Evolutionary conservation across 306 rosid species (phyloP), one percentile per base, ranked within the genome.

Genomic region (Pterocarpus santalinus): DNA sequence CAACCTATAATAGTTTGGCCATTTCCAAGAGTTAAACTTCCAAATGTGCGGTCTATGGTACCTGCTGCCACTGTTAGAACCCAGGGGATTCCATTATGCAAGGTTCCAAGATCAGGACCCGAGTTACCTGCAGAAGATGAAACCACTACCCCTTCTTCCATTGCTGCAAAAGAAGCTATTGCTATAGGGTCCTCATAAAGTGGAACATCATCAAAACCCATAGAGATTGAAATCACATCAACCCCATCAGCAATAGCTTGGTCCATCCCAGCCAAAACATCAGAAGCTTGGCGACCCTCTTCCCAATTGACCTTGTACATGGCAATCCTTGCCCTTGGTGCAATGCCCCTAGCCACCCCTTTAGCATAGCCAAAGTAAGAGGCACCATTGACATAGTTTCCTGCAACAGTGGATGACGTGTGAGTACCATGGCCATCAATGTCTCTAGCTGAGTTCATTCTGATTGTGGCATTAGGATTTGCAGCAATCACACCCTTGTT

Each of bases 361-460:
- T 63, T 77, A 1, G 83, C 81, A 53, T 73, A 73, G 11, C 86
- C 67, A 53, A 73, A 78, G 38, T 12, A 81, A 17, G 78, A 67
- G 15, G 80, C 81, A 5, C 62, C 83, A 7, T 68, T n/a, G 0
- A 78, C 86, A 32, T 66, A 81, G 76, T 85, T 85, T 0, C 86
- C 86, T 4, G 71, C 88, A 35, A 78, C 70, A 4, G 74, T 85
- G 11, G 86, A 77, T 1, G 81, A 82, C 4, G 86, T 81, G 80
- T 73, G 83, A 61, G 75, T 85, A 1, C 86, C 84, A 66, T 82
- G 88, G 0, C 84, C 84, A 3, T 0, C 0, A 3, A 15, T 52
- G 57, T 81, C 83, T 62, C 88, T 85, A 15, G 79, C 78, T 2
- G 86, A 85, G 75, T 82, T 78, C 84, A 82, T 82, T 15, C 32